phyloP scores from a whole-genome alignment of 495 filamentous ascomycete species.

The Physcia stellaris region DNA sequence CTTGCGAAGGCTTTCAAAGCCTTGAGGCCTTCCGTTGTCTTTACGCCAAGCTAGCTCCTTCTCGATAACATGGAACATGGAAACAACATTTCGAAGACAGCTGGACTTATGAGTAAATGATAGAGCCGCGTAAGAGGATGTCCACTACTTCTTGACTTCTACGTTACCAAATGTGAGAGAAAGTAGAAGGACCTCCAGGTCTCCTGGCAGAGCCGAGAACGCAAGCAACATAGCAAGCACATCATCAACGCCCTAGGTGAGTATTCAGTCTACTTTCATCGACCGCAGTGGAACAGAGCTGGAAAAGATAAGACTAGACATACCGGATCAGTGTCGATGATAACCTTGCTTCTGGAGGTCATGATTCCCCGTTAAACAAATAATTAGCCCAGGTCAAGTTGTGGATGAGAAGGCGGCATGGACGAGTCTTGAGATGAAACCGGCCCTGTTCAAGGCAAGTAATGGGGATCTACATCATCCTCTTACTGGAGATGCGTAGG shows the following conservation, averaged over 20 bases:
- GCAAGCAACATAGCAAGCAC: slow-evolving; percentile 76
- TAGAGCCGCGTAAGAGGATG: too few relatives aligned
- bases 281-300: not conserved
- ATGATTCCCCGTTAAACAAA: too few relatives aligned
- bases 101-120: slow-evolving; percentile 33
- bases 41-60: slow-evolving; percentile 78
- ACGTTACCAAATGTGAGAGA: slow-evolving; percentile 92
- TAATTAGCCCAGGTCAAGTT: too few relatives aligned
- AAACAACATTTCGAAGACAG: slow-evolving; percentile 79
- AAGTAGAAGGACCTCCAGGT: slow-evolving; percentile 77
- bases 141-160: slow-evolving; percentile 52
- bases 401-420: too few relatives aligned
- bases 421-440: too few relatives aligned
- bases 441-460: too few relatives aligned
- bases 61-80: slow-evolving; percentile 85
- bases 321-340: slow-evolving; percentile 89
- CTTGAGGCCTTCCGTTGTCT: slow-evolving; percentile 44
- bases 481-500: too few relatives aligned
- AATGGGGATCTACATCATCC: too few relatives aligned
- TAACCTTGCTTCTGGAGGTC: slow-evolving; percentile 47
- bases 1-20: slow-evolving; percentile 53
- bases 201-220: slow-evolving; percentile 66
- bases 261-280: not conserved
- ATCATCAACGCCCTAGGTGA: slow-evolving; percentile 71
- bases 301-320: slow-evolving; percentile 2